Base-by-base conservation (phyloP, 1,284 basidiomycete genomes). In the Exobasidium rhododendri region DNA sequence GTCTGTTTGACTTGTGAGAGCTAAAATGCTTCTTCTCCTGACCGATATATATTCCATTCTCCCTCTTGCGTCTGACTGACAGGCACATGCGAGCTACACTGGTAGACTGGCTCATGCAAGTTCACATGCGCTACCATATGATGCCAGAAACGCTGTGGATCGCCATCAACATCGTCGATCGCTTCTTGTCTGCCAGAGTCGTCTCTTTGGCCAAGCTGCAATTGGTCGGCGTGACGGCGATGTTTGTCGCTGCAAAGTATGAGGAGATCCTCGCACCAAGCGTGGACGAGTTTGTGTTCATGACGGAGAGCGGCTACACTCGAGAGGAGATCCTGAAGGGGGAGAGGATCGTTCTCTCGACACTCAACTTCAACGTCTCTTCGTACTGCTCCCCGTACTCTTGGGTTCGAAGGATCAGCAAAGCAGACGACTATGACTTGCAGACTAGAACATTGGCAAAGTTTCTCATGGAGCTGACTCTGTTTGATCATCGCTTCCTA, bases 381-480 rank as follows among this genome's bases (percentile, higher is more conserved):
- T 88, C 92, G 62, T 99, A 99, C 83, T 98, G 96, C 83, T 96
- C 94, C 52, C 96, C 96, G 1, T 98, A 98, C 83, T 94, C 91
- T 79, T 98, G 96, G 96, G 93, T 98, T 84, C 88, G 96, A 68
- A 89, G 89, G 75, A 88, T 93, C 64, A 93, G 91, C 81, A 98
- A 97, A 81, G 96, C 94, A 2, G 96, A 98, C 75, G 89, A 91
- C 64, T 97, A 94, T 80, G 93, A 98, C 80, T 89, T 98, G 73
- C 94, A 97, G 81, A 98, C 94, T 4, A 85, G 96, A 63, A 99
- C 96, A 11, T 83, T 99, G 61, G 74, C 73, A 61, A 99, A 99
- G 82, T 98, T 97, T 84, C 82, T 98, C 79, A 94, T 94, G 78
- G 96, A 99, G 82, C 90, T 96, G 52, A 96, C 93, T 6, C 84